Percentiles rank a stretch among this genome's conserved stretches.
Conservation (phyloP, 1,284 basidiomycete genomes). For the Cryptococcus jaspeensis region DNA sequence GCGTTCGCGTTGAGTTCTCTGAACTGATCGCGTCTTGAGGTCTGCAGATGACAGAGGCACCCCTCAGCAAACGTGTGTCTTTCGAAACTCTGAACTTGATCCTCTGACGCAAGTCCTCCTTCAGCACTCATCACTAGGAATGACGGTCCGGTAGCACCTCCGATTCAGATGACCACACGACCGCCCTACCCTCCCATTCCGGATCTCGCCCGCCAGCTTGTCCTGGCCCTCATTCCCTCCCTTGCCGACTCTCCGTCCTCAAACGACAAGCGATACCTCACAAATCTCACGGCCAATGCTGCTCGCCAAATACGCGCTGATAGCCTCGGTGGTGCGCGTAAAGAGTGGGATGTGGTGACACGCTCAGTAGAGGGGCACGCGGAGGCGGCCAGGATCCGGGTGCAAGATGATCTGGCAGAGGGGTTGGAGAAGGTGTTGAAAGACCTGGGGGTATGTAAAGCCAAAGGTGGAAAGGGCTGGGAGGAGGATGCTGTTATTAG, state of each 20-base stretch:
- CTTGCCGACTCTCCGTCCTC: not conserved
- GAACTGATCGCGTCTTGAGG: too few species aligned
- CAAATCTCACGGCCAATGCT: not conserved
- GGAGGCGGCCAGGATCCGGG: slow-evolving; percentile 22
- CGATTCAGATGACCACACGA: too few species aligned
- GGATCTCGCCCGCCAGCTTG: not conserved
- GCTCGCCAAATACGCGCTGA: slow-evolving; percentile 17
- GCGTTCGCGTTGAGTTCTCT: too few species aligned
- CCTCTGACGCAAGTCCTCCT: too few species aligned
- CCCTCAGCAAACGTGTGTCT: too few species aligned
- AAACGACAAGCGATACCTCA: not conserved
- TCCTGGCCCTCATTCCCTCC: not conserved
- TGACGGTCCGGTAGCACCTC: too few species aligned
- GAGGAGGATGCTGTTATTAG: slow-evolving; percentile 31
- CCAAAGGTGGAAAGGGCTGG: slow-evolving; percentile 24
- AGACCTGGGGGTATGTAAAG: slow-evolving; percentile 19
- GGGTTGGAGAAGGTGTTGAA: slow-evolving; percentile 26
- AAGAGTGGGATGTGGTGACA: slow-evolving; percentile 35
- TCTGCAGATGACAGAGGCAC: too few species aligned
- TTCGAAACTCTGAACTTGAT: too few species aligned
- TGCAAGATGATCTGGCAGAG: slow-evolving; percentile 35
- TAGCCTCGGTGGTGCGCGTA: slow-evolving; percentile 20
- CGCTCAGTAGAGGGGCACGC: slow-evolving; percentile 20
- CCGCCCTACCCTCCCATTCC: not conserved
- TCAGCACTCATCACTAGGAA: too few species aligned